Evolutionary conservation across 805 yeast species (phyloP), one percentile per base, ranked within the genome.

Genomic region (Candida pseudofarinosa): DNA sequence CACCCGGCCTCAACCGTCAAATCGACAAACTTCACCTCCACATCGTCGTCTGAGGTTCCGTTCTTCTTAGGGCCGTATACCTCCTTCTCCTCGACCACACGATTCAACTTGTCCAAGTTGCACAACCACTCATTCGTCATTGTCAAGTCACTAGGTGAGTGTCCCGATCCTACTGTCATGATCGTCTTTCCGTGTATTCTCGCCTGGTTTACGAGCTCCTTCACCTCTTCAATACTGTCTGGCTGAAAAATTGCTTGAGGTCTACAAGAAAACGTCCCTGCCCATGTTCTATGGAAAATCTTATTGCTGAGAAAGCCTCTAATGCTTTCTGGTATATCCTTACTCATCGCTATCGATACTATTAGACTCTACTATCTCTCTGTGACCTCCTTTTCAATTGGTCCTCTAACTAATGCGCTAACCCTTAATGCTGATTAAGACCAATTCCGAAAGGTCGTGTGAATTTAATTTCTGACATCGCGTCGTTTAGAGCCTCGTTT

Each of bases 1-100:
- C 87, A 74, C 20, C 99, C 99, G 0, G 97, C 96, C 62, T 91
- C 95, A n/a, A 89, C 96, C 0, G 93, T 85, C 41, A 91, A 81
- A 63, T 91, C 98, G 5, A 95, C 85, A 60, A 71, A 91, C 47
- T 80, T 73, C 7, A 82, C 81, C 47, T 69, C 74, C 23, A 49
- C 42, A 32, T 52, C 50, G 3, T 28, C 37, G 28, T 51, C 55
- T 19, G 45, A 47, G 5, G 37, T 20, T n/a, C 30, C 36, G 6
- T 23, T 12, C 4, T 42, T 30, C 3, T 55, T 39, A 1, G 71
- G 68, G n/a, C 80, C 77, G 17, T 59, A 63, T 42, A 78, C 71
- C 32, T 73, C 75, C 32, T 71, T 60, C 38, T 77, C 60, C 17
- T 56, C 52, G 19, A 83, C 51, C 15, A 88, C 79, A n/a, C 61